Base-by-base conservation (phyloP, 768 basidiomycete genomes). In the Sporobolomyces pararoseus region DNA sequence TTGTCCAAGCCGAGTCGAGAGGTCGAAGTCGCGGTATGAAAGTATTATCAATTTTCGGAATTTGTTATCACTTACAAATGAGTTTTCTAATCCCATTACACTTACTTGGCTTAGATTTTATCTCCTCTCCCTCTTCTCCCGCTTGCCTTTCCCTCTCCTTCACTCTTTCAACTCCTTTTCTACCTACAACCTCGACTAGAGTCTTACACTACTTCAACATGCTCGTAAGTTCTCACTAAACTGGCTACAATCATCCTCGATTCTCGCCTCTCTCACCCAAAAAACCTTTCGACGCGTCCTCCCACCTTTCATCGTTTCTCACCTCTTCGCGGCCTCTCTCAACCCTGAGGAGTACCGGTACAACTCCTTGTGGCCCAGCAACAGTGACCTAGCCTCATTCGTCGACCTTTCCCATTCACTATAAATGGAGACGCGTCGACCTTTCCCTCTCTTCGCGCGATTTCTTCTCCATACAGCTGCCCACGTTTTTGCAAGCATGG, bases 221-320 rank as follows among this genome's bases (percentile, higher is more conserved):
- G 51, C 63, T 54, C 42, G 35, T 42, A 29, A 27, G 39, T 42
- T 4, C 27, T 19, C 39, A 17, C 29, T 3, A 29, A 7, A 7
- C 34, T 34, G 47, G 4, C 47, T n/a, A 6, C 47, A 4, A 2
- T 49, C 47, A 6, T 16, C 35, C 19, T 7, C 34, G 13, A 37
- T 34, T 37, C 49, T 32, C n/a, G 31, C 35, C 50, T 39, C 29
- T 52, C 34, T 51, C n/a, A 6, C 34, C 21, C 39, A 17, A 42
- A n/a, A n/a, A n/a, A n/a, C n/a, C 27, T n/a, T 32, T 52, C 61
- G 61, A 50, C 61, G 34, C 61, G 61, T 34, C 49, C 61, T 37
- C 49, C 47, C 29, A 50, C 27, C 47, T 17, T 32, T 12, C 14
- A n/a, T 25, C 7, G 14, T 29, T 50, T 37, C 50, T 50, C 31